These are phyloP conservation scores for Phycomyces nitens DNA, from an alignment of 192 early-diverging fungal genomes.

Conservation along the genomic window DNA sequence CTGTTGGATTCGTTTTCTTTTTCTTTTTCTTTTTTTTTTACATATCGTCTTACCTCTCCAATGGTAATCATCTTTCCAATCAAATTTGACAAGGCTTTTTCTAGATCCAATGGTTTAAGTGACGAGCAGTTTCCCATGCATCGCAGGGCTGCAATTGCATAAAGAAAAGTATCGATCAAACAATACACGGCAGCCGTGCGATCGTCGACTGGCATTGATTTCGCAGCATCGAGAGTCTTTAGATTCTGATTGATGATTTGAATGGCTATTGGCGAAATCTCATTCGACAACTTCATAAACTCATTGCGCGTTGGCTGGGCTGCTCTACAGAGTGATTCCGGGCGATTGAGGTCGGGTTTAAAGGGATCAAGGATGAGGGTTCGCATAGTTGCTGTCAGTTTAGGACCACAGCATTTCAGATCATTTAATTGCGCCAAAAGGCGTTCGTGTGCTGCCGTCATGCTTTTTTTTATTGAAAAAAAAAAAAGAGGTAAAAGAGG, in stretches of 20 bases:
- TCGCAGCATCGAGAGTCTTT: conserved; percentile 5
- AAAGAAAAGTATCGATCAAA: conserved; percentile 32
- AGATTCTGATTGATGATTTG: conserved; percentile 31
- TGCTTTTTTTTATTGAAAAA: background rate
- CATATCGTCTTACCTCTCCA: conserved; percentile 40
- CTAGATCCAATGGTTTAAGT: conserved; percentile 43
- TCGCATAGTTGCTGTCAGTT: background rate
- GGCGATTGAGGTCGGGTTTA: background rate
- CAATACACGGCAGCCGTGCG: conserved; percentile 15
- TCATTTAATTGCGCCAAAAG: background rate
- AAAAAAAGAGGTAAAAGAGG: background rate
- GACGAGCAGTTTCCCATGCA: conserved; percentile 21
- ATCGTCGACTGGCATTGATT: conserved; percentile 7
- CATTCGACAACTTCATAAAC: background rate
- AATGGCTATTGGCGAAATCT: conserved; percentile 21
- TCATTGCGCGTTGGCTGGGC: conserved; percentile 3
- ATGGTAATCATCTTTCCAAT: conserved; percentile 47
- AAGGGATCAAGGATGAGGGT: background rate
- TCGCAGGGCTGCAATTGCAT: conserved; percentile 28
- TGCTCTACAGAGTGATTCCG: background rate
- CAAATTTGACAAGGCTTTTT: conserved; percentile 50
- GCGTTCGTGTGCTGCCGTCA: background rate
- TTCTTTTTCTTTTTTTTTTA: background rate
- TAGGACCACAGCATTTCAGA: background rate
- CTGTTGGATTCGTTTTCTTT: background rate